Evolutionary conservation across 441 rosid species (phyloP).

Genomic region (Adansonia rubrostipa): DNA sequence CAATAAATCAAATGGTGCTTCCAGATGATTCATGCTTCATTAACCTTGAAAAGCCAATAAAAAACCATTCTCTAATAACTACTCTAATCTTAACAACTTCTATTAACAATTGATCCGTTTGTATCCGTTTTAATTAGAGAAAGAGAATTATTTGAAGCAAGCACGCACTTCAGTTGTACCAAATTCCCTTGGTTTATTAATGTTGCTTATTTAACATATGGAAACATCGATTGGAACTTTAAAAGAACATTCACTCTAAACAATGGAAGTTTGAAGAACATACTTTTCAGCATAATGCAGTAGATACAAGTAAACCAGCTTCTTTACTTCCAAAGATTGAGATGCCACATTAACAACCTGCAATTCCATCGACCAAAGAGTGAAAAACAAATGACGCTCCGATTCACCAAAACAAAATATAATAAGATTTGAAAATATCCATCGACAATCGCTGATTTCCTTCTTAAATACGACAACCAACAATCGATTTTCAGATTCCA

Average conservation of each 20-base stretch:
- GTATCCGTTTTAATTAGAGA: neutral
- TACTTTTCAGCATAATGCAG: conserved; percentile 98
- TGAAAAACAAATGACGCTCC: neutral
- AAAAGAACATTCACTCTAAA: neutral
- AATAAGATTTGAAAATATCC: neutral
- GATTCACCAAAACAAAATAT: conserved; percentile 13
- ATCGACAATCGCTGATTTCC: neutral
- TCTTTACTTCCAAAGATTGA: conserved; percentile 89
- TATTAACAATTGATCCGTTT: neutral
- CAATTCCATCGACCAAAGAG: conserved; percentile 28
- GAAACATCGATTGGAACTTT: neutral
- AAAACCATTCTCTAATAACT: neutral
- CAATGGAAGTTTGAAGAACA: conserved; percentile 22
- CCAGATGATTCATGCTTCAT: neutral
- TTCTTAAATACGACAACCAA: neutral
- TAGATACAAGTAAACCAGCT: conserved; percentile 90
- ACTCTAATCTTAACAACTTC: neutral
- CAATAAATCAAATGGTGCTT: neutral
- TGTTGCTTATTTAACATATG: neutral
- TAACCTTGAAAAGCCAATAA: neutral
- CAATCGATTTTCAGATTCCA: neutral
- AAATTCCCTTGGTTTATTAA: neutral
- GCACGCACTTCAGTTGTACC: neutral
- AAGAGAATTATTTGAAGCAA: neutral
- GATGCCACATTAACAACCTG: conserved; percentile 97